Conservation (phyloP, 345 rosid genomes). For the Jatropha curcas region DNA sequence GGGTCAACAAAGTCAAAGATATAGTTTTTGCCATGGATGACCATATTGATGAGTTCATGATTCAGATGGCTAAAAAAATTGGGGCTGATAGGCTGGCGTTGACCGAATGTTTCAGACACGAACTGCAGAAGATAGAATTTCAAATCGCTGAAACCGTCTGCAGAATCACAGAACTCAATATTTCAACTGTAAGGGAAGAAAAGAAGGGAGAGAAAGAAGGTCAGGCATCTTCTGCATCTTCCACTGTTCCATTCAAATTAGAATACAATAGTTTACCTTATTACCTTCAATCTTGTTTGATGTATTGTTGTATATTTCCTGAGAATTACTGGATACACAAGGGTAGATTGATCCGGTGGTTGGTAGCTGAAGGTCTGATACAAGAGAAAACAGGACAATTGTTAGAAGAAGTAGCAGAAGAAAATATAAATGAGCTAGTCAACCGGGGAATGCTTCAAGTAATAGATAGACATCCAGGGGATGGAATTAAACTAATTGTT, state of each 20-base stretch:
- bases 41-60: constrained; percentile 30
- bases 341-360: constrained; percentile 32
- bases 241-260: constrained; percentile 15
- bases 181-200: neutral
- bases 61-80: constrained; percentile 26
- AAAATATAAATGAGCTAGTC: constrained; percentile 32
- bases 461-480: constrained; percentile 7
- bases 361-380: constrained; percentile 39
- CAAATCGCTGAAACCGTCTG: constrained; percentile 14
- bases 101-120: constrained; percentile 25
- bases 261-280: constrained; percentile 31
- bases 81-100: constrained; percentile 13
- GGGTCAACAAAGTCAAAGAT: constrained; percentile 16
- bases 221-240: constrained; percentile 24
- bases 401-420: constrained; percentile 37
- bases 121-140: constrained; percentile 22
- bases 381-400: constrained; percentile 30
- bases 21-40: constrained; percentile 25
- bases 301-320: constrained; percentile 42
- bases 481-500: constrained; percentile 23
- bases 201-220: constrained; percentile 9
- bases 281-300: constrained; percentile 33
- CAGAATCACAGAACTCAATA: constrained; percentile 17
- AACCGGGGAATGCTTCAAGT: constrained; percentile 37
- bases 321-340: constrained; percentile 29